Evolutionary conservation across 225 moss, liverwort and hornwort genomes (phyloP).

Genomic region (Climacium dendroides): DNA sequence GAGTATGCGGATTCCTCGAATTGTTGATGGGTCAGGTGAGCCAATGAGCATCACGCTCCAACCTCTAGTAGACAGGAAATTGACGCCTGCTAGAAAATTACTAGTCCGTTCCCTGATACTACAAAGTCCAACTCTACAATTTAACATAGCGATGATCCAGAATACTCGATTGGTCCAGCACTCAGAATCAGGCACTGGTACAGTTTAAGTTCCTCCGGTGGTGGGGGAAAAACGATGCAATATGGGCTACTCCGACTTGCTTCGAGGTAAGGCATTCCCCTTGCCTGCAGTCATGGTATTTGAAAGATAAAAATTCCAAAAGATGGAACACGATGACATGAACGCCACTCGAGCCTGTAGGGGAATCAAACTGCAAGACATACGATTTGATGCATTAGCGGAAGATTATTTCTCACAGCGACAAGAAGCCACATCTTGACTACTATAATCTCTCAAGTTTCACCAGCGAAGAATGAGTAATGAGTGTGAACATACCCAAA

Average conservation of each 20-base stretch:
- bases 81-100: not conserved
- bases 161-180: not conserved
- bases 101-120: not conserved
- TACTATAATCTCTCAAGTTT: not conserved
- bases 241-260: constrained; percentile 24
- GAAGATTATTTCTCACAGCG: not conserved
- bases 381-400: not conserved
- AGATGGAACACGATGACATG: constrained; percentile 89
- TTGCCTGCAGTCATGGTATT: constrained; percentile 39
- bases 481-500: constrained; percentile 46
- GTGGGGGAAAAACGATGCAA: not conserved
- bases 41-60: not conserved
- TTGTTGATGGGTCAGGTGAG: not conserved
- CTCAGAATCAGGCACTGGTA: not conserved
- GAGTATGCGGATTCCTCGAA: not conserved
- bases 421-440: not conserved
- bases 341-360: constrained; percentile 79
- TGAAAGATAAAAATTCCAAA: constrained; percentile 97
- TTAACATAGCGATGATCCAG: not conserved
- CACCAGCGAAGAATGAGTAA: not conserved
- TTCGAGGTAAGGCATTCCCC: constrained; percentile 11
- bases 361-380: constrained; percentile 51
- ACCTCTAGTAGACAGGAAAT: not conserved
- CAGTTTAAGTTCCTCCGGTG: not conserved
- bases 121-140: not conserved